phyloP scores from a whole-genome alignment of 2,329 filamentous ascomycete genomes.

The Xylariaceae sp. region DNA sequence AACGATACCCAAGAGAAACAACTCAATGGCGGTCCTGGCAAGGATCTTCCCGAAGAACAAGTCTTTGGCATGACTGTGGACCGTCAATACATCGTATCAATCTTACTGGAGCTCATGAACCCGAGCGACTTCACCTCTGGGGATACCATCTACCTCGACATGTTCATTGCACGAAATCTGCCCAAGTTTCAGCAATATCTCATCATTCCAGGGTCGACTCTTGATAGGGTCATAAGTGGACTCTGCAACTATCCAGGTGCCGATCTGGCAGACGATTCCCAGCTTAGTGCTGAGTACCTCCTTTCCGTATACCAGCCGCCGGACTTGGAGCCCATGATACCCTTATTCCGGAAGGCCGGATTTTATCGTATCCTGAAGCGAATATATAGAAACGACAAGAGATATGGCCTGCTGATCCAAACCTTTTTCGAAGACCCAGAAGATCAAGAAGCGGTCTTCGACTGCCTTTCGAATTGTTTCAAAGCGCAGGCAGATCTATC shows the following conservation, averaged over 20 bases:
- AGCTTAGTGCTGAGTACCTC: constrained; percentile 94
- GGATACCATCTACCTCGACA: constrained; percentile 92
- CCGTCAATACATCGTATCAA: constrained; percentile 86
- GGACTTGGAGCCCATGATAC: constrained; percentile 69
- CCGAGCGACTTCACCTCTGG: constrained; percentile 66
- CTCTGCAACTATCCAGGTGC: constrained; percentile 78
- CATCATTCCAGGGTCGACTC: constrained; percentile 76
- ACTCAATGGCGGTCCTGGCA: constrained; percentile 46
- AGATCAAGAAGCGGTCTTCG: constrained; percentile 70
- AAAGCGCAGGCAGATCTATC: constrained; percentile 57
- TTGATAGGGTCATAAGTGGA: constrained; percentile 74
- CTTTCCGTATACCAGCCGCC: constrained; percentile 90
- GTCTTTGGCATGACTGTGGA: constrained; percentile 70
- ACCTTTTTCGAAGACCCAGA: constrained; percentile 82
- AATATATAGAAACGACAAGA: constrained; percentile 72
- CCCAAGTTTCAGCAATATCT: constrained; percentile 97
- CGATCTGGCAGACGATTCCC: constrained; percentile 84
- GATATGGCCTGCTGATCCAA: constrained; percentile 71
- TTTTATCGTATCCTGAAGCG: constrained; percentile 92
- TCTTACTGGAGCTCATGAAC: constrained; percentile 86
- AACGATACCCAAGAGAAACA: constrained; percentile 69
- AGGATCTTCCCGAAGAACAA: constrained; percentile 58
- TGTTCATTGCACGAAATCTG: constrained; percentile 94
- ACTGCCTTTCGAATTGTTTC: constrained; percentile 71
- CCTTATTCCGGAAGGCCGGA: constrained; percentile 69